A percentile compares a stretch with the other conserved stretches of the same genome.
These are phyloP conservation scores for Debaryomyces hansenii DNA, from an alignment of 805 yeast species.

Conservation along the genomic window DNA sequence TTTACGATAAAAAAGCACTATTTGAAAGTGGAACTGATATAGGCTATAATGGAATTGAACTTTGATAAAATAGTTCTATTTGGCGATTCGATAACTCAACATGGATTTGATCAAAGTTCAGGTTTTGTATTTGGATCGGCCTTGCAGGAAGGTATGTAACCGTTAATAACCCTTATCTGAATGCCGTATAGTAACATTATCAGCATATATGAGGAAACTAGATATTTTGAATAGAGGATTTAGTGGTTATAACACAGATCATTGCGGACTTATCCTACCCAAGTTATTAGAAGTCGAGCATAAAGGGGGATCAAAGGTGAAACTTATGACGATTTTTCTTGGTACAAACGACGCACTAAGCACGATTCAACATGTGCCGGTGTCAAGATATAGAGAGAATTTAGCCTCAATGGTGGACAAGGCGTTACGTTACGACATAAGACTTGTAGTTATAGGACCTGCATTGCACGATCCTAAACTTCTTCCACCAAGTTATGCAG, in stretches of 20 bases:
- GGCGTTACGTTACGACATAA: slow-evolving; percentile 43
- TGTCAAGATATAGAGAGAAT: slow-evolving; percentile 52
- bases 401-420: slow-evolving; percentile 40
- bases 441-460: slow-evolving; percentile 63
- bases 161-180: not conserved
- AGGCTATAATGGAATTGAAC: not conserved
- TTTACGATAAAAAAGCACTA: too few species aligned
- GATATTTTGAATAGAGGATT: slow-evolving; percentile 76
- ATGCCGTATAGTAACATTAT: not conserved
- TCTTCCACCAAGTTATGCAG: slow-evolving; percentile 10
- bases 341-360: slow-evolving; percentile 71
- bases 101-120: slow-evolving; percentile 35
- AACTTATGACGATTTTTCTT: slow-evolving; percentile 62
- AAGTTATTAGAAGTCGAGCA: slow-evolving; percentile 47
- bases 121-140: slow-evolving; percentile 54
- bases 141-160: slow-evolving; percentile 29
- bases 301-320: slow-evolving; percentile 18
- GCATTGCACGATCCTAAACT: slow-evolving; percentile 49
- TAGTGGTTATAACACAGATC: slow-evolving; percentile 71
- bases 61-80: slow-evolving; percentile 54
- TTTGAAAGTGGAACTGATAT: not conserved
- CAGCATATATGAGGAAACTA: slow-evolving; percentile 53
- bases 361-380: slow-evolving; percentile 45
- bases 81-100: slow-evolving; percentile 74
- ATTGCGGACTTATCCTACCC: slow-evolving; percentile 43